These are phyloP conservation scores for Yarrowia phangngaensis DNA, from an alignment of 805 yeast genomes.

Conservation along the genomic window DNA sequence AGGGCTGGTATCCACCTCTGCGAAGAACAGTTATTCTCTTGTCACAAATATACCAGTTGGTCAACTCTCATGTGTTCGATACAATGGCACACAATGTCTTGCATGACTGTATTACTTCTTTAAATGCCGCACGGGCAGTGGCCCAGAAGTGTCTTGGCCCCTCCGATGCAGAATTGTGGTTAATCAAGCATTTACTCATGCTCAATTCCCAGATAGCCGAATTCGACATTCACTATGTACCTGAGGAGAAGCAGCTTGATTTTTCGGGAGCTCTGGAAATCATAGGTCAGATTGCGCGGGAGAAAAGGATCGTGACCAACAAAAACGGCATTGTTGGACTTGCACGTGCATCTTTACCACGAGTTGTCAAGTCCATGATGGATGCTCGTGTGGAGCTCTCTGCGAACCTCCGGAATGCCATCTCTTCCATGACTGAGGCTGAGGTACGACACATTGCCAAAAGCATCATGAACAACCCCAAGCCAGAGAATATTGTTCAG, in stretches of 20 bases:
- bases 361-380: conserved; percentile 72
- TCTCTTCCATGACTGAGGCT: conserved; percentile 62
- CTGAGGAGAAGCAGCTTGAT: conserved; percentile 68
- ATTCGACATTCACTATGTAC: conserved; percentile 73
- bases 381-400: conserved; percentile 75
- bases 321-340: conserved; percentile 45
- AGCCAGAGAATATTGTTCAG: conserved; percentile 36
- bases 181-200: conserved; percentile 66
- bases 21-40: conserved; percentile 63
- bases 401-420: conserved; percentile 63
- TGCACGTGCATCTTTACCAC: conserved; percentile 69
- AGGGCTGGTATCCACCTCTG: conserved; percentile 63
- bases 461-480: conserved; percentile 42
- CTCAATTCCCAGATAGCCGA: conserved; percentile 64
- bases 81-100: conserved; percentile 85
- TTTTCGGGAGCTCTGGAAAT: conserved; percentile 64
- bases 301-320: conserved; percentile 27
- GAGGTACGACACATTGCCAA: conserved; percentile 50
- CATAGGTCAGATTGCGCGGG: conserved; percentile 35
- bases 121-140: conserved; percentile 52
- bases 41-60: conserved; percentile 73
- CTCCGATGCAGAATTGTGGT: conserved; percentile 59
- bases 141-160: conserved; percentile 48
- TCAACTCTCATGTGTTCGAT: conserved; percentile 73
- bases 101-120: conserved; percentile 65